Percentiles rank a stretch among this genome's conserved stretches.
Evolutionary conservation across 352 stramenopile genomes (phyloP).

Genomic region (Phytophthora sp.): DNA sequence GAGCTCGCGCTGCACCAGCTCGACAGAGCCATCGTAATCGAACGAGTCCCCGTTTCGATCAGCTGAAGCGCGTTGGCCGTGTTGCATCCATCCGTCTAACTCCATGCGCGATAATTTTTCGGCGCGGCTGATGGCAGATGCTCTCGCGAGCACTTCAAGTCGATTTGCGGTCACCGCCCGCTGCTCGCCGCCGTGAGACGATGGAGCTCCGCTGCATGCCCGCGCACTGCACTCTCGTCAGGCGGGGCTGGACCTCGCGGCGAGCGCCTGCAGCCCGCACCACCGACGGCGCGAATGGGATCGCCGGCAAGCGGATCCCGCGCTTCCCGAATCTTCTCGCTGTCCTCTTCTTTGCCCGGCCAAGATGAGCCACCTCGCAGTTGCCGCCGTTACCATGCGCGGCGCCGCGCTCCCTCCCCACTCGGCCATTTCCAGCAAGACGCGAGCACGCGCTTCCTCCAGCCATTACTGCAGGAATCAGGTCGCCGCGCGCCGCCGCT

Average conservation of each 20-base stretch:
- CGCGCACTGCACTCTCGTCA: neutral
- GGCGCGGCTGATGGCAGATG: slow-evolving; percentile 20
- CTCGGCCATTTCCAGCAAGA: slow-evolving; percentile 16
- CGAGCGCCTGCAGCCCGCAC: neutral
- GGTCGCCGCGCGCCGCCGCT: neutral
- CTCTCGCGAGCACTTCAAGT: slow-evolving; percentile 31
- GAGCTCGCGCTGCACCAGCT: neutral
- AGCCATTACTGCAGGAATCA: slow-evolving; percentile 14
- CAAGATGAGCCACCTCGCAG: slow-evolving; percentile 24
- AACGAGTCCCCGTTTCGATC: neutral
- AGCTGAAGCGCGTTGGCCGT: neutral
- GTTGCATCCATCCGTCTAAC: slow-evolving; percentile 3
- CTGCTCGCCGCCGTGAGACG: neutral
- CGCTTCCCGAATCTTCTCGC: slow-evolving; percentile 24
- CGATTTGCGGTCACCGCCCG: slow-evolving; percentile 17
- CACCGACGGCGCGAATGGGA: slow-evolving; percentile 24
- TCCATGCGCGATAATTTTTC: slow-evolving; percentile 25
- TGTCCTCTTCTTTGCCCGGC: slow-evolving; percentile 22
- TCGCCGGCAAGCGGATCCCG: slow-evolving; percentile 12
- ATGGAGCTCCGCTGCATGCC: neutral
- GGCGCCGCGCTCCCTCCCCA: slow-evolving; percentile 9
- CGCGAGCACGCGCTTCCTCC: neutral
- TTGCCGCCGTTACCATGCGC: slow-evolving; percentile 17
- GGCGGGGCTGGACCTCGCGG: too few species aligned
- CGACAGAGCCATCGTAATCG: neutral